Conservation (phyloP, 768 basidiomycete genomes). For the Leccinum subgranulosum region DNA sequence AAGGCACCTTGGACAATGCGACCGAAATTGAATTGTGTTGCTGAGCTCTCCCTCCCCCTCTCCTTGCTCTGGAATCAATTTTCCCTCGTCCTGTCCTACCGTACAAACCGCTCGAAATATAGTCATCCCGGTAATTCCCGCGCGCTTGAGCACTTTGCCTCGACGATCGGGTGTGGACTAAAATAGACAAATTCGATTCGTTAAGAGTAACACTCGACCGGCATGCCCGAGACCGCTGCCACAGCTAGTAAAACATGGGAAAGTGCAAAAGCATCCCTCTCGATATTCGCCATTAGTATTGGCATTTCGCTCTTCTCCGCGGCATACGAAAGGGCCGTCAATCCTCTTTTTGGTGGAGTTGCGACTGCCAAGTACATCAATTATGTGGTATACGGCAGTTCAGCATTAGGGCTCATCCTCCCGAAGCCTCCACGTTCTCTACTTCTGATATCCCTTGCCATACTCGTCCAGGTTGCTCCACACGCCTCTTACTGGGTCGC, state of each 20-base stretch:
- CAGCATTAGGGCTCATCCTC: slow-evolving; percentile 33
- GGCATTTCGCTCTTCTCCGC: slow-evolving; percentile 56
- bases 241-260: slow-evolving; percentile 9
- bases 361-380: slow-evolving; percentile 51
- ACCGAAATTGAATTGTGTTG: no score
- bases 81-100: no score
- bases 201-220: background rate
- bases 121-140: no score
- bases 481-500: slow-evolving; percentile 67
- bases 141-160: no score
- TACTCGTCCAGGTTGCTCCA: slow-evolving; percentile 47
- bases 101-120: no score
- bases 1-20: no score
- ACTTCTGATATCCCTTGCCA: slow-evolving; percentile 33
- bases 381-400: slow-evolving; percentile 36
- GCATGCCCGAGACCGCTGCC: slow-evolving; percentile 3
- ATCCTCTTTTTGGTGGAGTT: slow-evolving; percentile 64
- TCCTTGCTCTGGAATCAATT: no score
- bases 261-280: slow-evolving; percentile 17
- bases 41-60: no score
- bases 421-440: slow-evolving; percentile 26
- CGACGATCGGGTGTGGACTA: no score
- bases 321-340: slow-evolving; percentile 59
- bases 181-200: no score
- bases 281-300: slow-evolving; percentile 27